phyloP scores from a whole-genome alignment of 805 yeast species.

The Peterozyma toletana region DNA sequence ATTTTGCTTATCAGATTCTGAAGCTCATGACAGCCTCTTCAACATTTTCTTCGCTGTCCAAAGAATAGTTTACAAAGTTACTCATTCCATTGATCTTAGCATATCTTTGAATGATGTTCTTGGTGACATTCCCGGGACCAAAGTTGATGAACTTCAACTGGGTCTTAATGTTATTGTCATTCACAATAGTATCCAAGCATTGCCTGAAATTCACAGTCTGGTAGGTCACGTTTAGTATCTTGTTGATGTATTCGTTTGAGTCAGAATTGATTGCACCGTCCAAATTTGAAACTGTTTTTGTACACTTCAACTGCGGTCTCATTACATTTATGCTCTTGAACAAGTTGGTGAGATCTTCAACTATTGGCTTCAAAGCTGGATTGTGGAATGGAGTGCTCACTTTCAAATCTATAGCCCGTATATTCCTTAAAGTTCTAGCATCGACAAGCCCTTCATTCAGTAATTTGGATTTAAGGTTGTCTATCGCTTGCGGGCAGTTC shows the following conservation, averaged over 20 bases:
- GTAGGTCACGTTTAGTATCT: slow-evolving; percentile 22
- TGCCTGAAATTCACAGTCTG: slow-evolving; percentile 23
- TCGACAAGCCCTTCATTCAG: background rate
- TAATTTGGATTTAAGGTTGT: slow-evolving; percentile 9
- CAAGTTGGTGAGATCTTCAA: slow-evolving; percentile 12
- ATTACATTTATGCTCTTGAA: slow-evolving; percentile 5
- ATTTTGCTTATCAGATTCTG: background rate
- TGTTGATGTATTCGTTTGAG: slow-evolving; percentile 15
- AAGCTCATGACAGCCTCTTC: background rate
- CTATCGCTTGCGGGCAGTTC: slow-evolving; percentile 10
- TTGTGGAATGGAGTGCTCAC: slow-evolving; percentile 27
- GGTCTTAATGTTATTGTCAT: background rate
- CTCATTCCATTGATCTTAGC: slow-evolving; percentile 1
- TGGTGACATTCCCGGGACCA: slow-evolving; percentile 18
- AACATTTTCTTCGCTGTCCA: slow-evolving; percentile 1
- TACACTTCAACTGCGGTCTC: too few species aligned
- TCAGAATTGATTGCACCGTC: slow-evolving; percentile 15
- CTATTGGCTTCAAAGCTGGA: slow-evolving; percentile 20
- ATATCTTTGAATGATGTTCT: slow-evolving; percentile 15
- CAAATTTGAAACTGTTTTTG: slow-evolving; percentile 15
- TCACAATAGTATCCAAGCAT: slow-evolving; percentile 18
- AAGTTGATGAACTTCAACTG: slow-evolving; percentile 19
- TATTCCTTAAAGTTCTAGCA: slow-evolving; percentile 10
- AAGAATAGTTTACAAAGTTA: background rate
- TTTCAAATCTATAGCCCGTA: slow-evolving; percentile 19